Evolutionary conservation across 1,139 yeast genomes (phyloP).

Genomic region (Taphrina sp.): DNA sequence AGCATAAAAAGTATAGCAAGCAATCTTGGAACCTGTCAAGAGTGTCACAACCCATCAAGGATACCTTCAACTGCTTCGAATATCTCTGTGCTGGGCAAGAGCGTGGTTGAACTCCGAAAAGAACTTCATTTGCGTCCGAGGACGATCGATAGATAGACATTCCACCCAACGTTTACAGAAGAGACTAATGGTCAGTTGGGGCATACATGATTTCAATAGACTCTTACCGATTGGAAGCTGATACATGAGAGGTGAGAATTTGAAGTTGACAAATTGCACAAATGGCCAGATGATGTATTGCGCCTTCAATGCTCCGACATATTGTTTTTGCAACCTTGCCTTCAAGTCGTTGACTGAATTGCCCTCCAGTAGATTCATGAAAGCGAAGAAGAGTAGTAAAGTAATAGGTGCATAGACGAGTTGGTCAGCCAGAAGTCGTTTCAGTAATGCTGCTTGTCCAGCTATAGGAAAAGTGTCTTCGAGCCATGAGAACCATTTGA

Average conservation of each 20-base stretch:
- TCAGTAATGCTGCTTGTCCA: conserved; percentile 21
- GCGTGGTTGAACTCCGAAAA: too few species aligned
- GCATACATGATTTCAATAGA: background rate
- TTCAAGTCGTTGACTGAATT: conserved; percentile 41
- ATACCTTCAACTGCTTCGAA: too few species aligned
- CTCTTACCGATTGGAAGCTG: conserved; percentile 30
- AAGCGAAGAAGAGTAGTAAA: conserved; percentile 64
- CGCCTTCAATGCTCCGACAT: conserved; percentile 21
- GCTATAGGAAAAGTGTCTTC: conserved; percentile 30
- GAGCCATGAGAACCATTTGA: conserved; percentile 33
- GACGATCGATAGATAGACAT: conserved; percentile 22
- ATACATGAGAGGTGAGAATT: conserved; percentile 31
- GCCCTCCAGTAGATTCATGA: conserved; percentile 66
- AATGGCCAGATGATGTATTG: conserved; percentile 90
- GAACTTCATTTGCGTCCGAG: conserved; percentile 6
- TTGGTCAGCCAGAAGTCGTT: conserved; percentile 54
- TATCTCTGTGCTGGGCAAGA: too few species aligned
- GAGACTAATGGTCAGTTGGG: conserved; percentile 15
- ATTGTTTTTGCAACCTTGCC: conserved; percentile 22
- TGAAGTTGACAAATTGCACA: conserved; percentile 71
- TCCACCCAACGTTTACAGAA: conserved; percentile 29
- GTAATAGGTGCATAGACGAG: conserved; percentile 69
- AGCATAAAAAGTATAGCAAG: too few species aligned
- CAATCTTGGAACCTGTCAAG: too few species aligned
- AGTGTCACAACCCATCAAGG: too few species aligned